Conservation (phyloP, 2,329 filamentous ascomycete species). For the Hymenoscyphus albidus region DNA sequence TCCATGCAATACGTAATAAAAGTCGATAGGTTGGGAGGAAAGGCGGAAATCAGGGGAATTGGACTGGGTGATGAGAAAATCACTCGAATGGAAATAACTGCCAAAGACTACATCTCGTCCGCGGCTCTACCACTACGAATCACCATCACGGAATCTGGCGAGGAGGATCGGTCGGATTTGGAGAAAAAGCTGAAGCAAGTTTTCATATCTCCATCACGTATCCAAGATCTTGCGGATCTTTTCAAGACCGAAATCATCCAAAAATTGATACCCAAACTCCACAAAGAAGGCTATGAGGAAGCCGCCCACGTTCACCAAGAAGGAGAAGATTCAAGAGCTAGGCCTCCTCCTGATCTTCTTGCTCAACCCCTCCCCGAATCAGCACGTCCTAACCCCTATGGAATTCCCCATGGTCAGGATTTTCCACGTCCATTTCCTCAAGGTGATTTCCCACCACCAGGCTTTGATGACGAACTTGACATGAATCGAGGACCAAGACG, state of each 20-base stretch:
- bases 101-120: constrained; percentile 70
- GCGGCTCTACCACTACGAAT: constrained; percentile 54
- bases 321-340: constrained; percentile 41
- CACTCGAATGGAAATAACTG: constrained; percentile 68
- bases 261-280: constrained; percentile 71
- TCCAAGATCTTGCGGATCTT: constrained; percentile 65
- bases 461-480: constrained; percentile 90
- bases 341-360: constrained; percentile 40
- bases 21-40: constrained; percentile 74
- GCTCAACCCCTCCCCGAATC: constrained; percentile 52
- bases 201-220: constrained; percentile 69
- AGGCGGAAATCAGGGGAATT: constrained; percentile 78
- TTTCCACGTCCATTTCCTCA: constrained; percentile 61
- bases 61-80: constrained; percentile 79
- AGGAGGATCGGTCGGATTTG: constrained; percentile 51
- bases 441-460: constrained; percentile 77
- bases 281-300: constrained; percentile 72
- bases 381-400: constrained; percentile 63
- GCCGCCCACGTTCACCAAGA: constrained; percentile 41
- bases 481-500: constrained; percentile 62
- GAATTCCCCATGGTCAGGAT: constrained; percentile 61
- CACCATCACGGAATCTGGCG: constrained; percentile 42
- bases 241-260: constrained; percentile 80
- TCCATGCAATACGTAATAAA: constrained; percentile 81
- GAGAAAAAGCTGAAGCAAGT: constrained; percentile 50